phyloP scores from a whole-genome alignment of 208 protist genomes.

The Angomonas ambiguus region DNA sequence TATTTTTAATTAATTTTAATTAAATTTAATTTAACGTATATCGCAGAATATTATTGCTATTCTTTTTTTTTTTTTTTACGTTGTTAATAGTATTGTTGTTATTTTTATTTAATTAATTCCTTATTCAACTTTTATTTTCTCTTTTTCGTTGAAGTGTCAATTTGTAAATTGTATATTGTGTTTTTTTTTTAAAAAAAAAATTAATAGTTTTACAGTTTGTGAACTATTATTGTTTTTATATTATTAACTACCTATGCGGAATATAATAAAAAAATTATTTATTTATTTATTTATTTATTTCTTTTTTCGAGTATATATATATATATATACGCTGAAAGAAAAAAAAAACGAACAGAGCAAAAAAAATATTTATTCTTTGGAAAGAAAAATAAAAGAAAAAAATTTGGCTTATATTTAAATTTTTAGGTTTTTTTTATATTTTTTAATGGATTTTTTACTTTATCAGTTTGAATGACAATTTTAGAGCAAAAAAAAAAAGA shows the following conservation, averaged over 20 bases:
- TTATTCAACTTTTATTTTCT: background rate
- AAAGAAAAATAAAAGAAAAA: background rate
- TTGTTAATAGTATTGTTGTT: too few relatives aligned
- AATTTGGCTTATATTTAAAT: conserved; percentile 4
- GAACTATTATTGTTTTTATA: too few relatives aligned
- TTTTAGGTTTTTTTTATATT: background rate
- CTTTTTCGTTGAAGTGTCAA: background rate
- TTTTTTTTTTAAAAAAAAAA: too few relatives aligned
- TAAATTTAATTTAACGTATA: too few relatives aligned
- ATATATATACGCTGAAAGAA: conserved; percentile 3
- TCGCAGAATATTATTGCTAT: background rate
- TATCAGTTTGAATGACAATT: background rate
- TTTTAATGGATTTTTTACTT: background rate
- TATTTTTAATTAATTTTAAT: too few relatives aligned
- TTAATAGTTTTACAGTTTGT: too few relatives aligned
- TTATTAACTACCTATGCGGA: too few relatives aligned
- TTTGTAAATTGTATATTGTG: background rate
- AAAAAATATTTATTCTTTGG: background rate
- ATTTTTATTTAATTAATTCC: conserved; percentile 7
- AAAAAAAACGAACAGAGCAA: conserved; percentile 9
- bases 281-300: conserved; percentile 4
- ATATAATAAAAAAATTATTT: too few relatives aligned
- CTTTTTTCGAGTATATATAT: background rate
- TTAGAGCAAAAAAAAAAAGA: background rate
- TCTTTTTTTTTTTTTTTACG: conserved; percentile 10